Percentiles rank a stretch among this genome's conserved stretches.
These are phyloP conservation scores for Fomitopsis schrenkii DNA, from an alignment of 1,284 basidiomycete species.

Conservation along the genomic window DNA sequence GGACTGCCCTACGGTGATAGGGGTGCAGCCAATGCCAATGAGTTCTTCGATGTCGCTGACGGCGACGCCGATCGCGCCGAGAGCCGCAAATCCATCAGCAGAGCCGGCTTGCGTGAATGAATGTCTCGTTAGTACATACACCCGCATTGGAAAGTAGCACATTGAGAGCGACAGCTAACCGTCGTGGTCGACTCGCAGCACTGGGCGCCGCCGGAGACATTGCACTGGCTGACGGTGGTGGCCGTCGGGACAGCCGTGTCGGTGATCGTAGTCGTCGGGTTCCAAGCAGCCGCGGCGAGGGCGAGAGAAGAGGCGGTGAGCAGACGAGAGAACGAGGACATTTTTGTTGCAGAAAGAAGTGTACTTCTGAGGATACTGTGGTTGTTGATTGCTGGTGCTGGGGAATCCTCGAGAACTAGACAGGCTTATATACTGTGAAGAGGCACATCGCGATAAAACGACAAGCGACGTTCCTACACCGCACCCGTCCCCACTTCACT, in stretches of 20 bases:
- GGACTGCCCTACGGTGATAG: slow-evolving; percentile 14
- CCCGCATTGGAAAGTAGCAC: not conserved
- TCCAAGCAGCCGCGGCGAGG: slow-evolving; percentile 24
- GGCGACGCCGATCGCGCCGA: slow-evolving; percentile 17
- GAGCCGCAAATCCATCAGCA: not conserved
- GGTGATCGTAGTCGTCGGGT: slow-evolving; percentile 14
- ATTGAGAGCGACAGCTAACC: not conserved
- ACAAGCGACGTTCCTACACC: no score
- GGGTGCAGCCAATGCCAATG: slow-evolving; percentile 20
- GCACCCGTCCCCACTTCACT: no score
- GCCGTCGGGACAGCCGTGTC: slow-evolving; percentile 13
- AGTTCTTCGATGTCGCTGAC: slow-evolving; percentile 12
- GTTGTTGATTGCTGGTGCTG: no score
- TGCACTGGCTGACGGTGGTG: slow-evolving; percentile 18
- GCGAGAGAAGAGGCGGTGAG: slow-evolving; percentile 18
- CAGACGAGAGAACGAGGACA: slow-evolving; percentile 13
- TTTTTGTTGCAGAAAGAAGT: not conserved
- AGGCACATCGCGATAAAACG: no score
- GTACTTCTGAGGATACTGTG: not conserved
- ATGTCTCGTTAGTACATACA: not conserved
- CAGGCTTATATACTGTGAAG: no score
- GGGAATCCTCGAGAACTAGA: no score
- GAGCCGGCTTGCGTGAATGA: slow-evolving; percentile 1
- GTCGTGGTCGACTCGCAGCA: slow-evolving; percentile 21
- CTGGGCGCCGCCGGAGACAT: slow-evolving; percentile 21